phyloP scores from a whole-genome alignment of 768 basidiomycete genomes.

The Russula sp. region DNA sequence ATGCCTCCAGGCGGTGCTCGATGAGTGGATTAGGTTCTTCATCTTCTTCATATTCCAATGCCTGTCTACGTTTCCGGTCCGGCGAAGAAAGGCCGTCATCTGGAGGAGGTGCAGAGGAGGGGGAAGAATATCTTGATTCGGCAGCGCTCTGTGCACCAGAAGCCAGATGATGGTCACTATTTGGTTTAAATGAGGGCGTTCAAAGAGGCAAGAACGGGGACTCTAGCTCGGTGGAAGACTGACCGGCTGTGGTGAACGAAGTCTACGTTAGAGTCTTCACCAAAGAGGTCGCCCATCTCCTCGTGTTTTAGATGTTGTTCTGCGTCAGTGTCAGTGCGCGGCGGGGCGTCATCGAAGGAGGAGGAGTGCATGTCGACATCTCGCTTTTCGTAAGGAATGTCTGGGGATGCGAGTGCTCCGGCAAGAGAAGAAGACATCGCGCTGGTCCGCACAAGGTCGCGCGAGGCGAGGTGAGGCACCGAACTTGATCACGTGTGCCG shows the following conservation, averaged over 20 bases:
- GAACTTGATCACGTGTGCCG: conserved; percentile 1
- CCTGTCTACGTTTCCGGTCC: conserved; percentile 57
- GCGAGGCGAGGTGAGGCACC: not conserved
- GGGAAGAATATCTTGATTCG: conserved; percentile 36
- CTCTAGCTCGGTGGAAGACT: conserved; percentile 24
- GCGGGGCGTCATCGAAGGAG: not conserved
- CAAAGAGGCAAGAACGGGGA: conserved; percentile 1
- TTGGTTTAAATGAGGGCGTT: conserved; percentile 1
- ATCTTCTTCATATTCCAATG: conserved; percentile 78
- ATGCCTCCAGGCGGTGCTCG: conserved; percentile 59
- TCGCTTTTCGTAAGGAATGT: not conserved
- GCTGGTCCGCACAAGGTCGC: not conserved
- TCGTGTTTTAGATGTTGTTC: conserved; percentile 27
- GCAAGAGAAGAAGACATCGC: conserved; percentile 20
- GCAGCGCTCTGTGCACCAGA: conserved; percentile 31
- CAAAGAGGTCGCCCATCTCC: conserved; percentile 77
- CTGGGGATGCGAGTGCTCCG: conserved; percentile 19
- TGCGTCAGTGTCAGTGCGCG: conserved; percentile 19
- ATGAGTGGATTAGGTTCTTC: conserved; percentile 58
- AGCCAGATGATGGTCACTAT: conserved; percentile 18
- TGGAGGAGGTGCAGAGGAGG: conserved; percentile 39
- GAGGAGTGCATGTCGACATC: conserved; percentile 26
- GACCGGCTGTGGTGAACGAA: conserved; percentile 53
- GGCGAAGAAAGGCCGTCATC: conserved; percentile 59
- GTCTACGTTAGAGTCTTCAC: conserved; percentile 57